These are phyloP conservation scores for Coniella lustricola DNA, from an alignment of 2,329 filamentous ascomycete species.

Conservation along the genomic window DNA sequence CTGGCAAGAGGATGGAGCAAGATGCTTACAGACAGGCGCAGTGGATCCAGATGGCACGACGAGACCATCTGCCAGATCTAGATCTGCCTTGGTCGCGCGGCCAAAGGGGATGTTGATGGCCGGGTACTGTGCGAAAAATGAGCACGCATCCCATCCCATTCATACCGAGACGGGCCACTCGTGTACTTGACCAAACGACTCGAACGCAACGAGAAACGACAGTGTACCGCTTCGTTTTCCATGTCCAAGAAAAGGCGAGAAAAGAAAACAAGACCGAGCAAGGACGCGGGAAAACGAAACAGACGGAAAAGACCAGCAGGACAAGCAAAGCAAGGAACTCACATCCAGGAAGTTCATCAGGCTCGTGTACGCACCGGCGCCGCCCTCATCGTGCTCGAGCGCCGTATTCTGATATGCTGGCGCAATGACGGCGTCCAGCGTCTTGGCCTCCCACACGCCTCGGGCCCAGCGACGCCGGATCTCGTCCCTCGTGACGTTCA, in stretches of 20 bases:
- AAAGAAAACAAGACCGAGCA: too few relatives aligned
- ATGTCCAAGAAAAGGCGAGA: background rate
- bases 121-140: slow-evolving; percentile 9
- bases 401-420: slow-evolving; percentile 15
- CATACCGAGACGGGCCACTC: too few relatives aligned
- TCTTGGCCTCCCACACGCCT: slow-evolving; percentile 7
- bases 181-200: too few relatives aligned
- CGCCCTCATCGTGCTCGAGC: slow-evolving; percentile 16
- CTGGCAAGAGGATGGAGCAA: too few relatives aligned
- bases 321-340: background rate
- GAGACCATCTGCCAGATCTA: slow-evolving; percentile 3
- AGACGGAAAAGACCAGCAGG: background rate
- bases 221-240: too few relatives aligned
- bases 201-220: too few relatives aligned
- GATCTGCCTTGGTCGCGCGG: background rate
- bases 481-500: slow-evolving; percentile 11
- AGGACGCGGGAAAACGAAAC: too few relatives aligned
- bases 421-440: slow-evolving; percentile 15
- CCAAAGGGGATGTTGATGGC: slow-evolving; percentile 12
- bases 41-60: slow-evolving; percentile 2
- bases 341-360: slow-evolving; percentile 17
- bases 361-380: slow-evolving; percentile 13
- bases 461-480: slow-evolving; percentile 13
- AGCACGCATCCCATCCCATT: too few relatives aligned
- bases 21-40: slow-evolving; percentile 9